A percentile compares a stretch with the other conserved stretches of the same genome.
Conservation (phyloP, 1,139 yeast genomes). For the Pneumocystis carinii region DNA sequence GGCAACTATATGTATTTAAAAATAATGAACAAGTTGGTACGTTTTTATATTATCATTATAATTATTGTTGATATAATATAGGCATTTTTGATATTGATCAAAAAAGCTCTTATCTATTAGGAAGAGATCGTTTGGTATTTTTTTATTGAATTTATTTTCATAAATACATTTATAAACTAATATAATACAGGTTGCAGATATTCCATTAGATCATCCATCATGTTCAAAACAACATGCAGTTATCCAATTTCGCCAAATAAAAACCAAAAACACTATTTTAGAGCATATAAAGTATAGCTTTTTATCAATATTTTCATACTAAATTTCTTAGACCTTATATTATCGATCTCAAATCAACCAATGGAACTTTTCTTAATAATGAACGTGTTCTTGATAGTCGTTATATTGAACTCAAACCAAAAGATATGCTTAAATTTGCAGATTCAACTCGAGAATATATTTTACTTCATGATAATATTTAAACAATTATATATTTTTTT, state of each 20-base stretch:
- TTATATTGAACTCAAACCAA: slow-evolving; percentile 34
- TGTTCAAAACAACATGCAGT: slow-evolving; percentile 45
- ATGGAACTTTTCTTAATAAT: slow-evolving; percentile 40
- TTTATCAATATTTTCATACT: slow-evolving; percentile 1
- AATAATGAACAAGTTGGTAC: slow-evolving; percentile 16
- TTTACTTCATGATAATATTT: slow-evolving; percentile 14
- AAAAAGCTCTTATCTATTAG: slow-evolving; percentile 29
- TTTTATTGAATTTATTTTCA: background rate
- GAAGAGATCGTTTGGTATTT: slow-evolving; percentile 30
- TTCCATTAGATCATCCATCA: slow-evolving; percentile 30
- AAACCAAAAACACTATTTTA: slow-evolving; percentile 10
- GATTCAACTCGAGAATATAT: slow-evolving; percentile 26
- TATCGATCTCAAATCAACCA: slow-evolving; percentile 39
- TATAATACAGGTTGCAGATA: slow-evolving; percentile 24
- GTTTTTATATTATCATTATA: background rate
- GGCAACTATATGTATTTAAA: slow-evolving; percentile 20
- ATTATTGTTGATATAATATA: background rate
- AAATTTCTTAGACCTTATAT: slow-evolving; percentile 28
- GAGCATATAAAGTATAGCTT: slow-evolving; percentile 15
- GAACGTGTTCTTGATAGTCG: slow-evolving; percentile 32
- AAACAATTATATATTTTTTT: background rate
- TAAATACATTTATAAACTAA: background rate
- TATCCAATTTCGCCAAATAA: slow-evolving; percentile 32
- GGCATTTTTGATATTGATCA: slow-evolving; percentile 12
- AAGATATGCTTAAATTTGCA: slow-evolving; percentile 38